Percentiles rank a stretch among this genome's conserved stretches.
phyloP scores from a whole-genome alignment of 495 filamentous ascomycete genomes.

The Tuber microsphaerosporum region DNA sequence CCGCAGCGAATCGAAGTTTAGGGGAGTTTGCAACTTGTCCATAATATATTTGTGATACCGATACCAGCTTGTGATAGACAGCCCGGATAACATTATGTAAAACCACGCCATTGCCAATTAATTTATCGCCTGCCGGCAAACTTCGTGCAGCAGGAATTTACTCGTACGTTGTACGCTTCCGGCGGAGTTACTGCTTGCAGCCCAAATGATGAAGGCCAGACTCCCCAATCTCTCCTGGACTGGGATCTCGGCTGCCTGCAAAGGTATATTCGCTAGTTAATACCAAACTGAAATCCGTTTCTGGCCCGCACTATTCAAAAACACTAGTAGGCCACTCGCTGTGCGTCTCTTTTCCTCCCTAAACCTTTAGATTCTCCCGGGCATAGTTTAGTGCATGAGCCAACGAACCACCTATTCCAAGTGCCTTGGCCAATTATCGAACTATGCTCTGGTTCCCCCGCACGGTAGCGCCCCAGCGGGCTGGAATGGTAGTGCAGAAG shows the following conservation, averaged over 20 bases:
- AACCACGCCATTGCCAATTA: constrained; percentile 1
- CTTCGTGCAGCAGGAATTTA: neutral
- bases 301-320: neutral
- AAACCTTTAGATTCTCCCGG: neutral
- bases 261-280: neutral
- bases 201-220: neutral
- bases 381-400: neutral
- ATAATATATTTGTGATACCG: neutral
- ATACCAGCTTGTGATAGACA: neutral
- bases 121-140: neutral
- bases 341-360: neutral
- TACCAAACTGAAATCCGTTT: neutral
- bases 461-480: neutral
- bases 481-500: neutral
- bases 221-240: neutral
- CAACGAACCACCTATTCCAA: neutral
- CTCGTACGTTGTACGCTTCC: neutral
- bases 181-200: neutral
- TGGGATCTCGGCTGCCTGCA: neutral
- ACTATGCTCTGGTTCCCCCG: neutral
- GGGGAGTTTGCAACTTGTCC: neutral
- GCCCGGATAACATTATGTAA: constrained; percentile 1
- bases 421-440: neutral
- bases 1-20: neutral
- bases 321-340: neutral